These are phyloP conservation scores for Tricholoma flavovirens DNA, from an alignment of 768 basidiomycete genomes.

Conservation along the genomic window DNA sequence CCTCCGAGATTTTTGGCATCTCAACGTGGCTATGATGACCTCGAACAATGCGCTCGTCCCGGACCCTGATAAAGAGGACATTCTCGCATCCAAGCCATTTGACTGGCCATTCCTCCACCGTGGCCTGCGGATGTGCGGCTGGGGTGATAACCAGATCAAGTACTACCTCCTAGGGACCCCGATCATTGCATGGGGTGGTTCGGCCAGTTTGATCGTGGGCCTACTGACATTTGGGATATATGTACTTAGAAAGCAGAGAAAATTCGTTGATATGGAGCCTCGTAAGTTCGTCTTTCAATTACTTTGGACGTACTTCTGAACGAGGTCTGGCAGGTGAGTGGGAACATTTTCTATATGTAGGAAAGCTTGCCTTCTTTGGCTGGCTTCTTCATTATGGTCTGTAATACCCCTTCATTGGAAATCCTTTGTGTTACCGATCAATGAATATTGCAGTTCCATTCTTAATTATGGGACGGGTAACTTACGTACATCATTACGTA, in stretches of 20 bases:
- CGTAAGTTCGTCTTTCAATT: slow-evolving; percentile 41
- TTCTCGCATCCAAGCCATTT: slow-evolving; percentile 85
- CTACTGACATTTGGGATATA: slow-evolving; percentile 57
- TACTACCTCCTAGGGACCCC: slow-evolving; percentile 95
- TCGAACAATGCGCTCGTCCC: slow-evolving; percentile 98
- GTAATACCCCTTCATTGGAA: slow-evolving; percentile 19
- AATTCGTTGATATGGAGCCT: slow-evolving; percentile 87
- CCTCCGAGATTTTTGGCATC: slow-evolving; percentile 95
- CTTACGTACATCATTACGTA: slow-evolving; percentile 95
- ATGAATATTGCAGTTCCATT: slow-evolving; percentile 65
- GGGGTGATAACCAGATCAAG: slow-evolving; percentile 83
- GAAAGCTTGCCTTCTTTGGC: slow-evolving; percentile 85
- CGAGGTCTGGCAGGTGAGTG: slow-evolving; percentile 59
- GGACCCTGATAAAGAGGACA: slow-evolving; percentile 97
- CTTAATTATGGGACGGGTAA: slow-evolving; percentile 96
- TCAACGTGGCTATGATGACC: slow-evolving; percentile 99
- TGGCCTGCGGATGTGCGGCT: slow-evolving; percentile 96
- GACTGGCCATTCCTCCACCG: slow-evolving; percentile 93
- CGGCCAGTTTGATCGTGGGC: slow-evolving; percentile 56
- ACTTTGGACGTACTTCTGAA: not conserved
- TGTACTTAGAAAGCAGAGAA: slow-evolving; percentile 77
- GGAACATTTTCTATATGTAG: slow-evolving; percentile 91
- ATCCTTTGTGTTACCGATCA: not conserved
- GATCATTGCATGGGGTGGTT: slow-evolving; percentile 83
- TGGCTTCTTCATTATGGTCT: slow-evolving; percentile 89